Evolutionary conservation across 768 basidiomycete species (phyloP).

Genomic region (Baorangia bicolor): DNA sequence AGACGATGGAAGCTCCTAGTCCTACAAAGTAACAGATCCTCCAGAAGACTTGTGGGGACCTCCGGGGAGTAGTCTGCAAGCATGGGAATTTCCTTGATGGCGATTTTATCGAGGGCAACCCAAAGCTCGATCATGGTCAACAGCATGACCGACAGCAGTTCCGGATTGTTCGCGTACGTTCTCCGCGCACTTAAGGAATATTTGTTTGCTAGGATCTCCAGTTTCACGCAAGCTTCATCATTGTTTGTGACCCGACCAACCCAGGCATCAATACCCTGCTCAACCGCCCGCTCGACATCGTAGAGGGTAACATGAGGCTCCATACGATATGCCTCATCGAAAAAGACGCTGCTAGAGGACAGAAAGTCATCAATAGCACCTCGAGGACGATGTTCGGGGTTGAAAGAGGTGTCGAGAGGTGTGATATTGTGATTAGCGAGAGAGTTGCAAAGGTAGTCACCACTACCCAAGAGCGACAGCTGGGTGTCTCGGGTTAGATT

Average conservation of each 20-base stretch:
- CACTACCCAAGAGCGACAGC: conserved; percentile 34
- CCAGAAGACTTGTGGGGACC: conserved; percentile 25
- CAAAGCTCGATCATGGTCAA: conserved; percentile 39
- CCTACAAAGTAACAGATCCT: conserved; percentile 31
- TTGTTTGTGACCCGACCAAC: conserved; percentile 13
- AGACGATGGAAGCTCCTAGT: conserved; percentile 30
- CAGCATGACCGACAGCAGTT: conserved; percentile 43
- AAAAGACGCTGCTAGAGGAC: conserved; percentile 5
- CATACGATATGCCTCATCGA: conserved; percentile 1
- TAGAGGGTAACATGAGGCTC: conserved; percentile 25
- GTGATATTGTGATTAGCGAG: neutral
- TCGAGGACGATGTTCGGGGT: neutral
- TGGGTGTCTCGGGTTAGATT: conserved; percentile 31
- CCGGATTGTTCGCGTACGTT: conserved; percentile 36
- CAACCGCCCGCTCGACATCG: conserved; percentile 39
- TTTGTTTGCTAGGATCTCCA: conserved; percentile 24
- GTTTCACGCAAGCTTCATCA: conserved; percentile 14
- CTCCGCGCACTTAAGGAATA: conserved; percentile 29
- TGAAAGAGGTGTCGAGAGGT: neutral
- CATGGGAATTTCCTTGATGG: conserved; percentile 22
- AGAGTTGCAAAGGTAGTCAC: conserved; percentile 27
- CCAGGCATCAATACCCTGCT: conserved; percentile 36
- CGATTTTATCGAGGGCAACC: conserved; percentile 35
- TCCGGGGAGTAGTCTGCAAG: conserved; percentile 35
- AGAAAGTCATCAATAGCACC: conserved; percentile 21